Percentiles rank a stretch among this genome's conserved stretches.
Conservation (phyloP, 345 rosid species). For the Eucalyptus rudis region DNA sequence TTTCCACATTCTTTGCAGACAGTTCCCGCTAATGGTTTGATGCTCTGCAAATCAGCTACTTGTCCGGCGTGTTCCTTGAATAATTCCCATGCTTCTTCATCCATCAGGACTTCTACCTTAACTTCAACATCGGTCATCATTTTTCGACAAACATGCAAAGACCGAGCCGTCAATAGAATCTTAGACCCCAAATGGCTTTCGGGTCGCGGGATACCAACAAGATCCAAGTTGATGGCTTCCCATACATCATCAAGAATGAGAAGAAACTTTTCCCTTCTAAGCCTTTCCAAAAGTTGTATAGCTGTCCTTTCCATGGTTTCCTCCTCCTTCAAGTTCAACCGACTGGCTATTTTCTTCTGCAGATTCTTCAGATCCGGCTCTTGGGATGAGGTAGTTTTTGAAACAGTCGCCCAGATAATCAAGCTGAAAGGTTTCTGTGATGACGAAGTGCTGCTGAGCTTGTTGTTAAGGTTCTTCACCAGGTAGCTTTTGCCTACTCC, state of each 20-base stretch:
- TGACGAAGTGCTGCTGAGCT: neutral
- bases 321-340: constrained; percentile 8
- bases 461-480: constrained; percentile 12
- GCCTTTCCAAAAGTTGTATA: neutral
- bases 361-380: neutral
- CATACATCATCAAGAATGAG: constrained; percentile 22
- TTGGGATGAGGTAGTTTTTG: neutral
- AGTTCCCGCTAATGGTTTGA: constrained; percentile 7
- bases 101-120: neutral
- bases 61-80: constrained; percentile 1
- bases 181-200: neutral
- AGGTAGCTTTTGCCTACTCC: constrained; percentile 24
- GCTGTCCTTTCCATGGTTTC: constrained; percentile 4
- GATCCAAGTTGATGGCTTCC: constrained; percentile 2
- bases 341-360: constrained; percentile 8
- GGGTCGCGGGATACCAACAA: constrained; percentile 6
- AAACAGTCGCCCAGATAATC: constrained; percentile 13
- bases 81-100: constrained; percentile 10
- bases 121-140: constrained; percentile 5
- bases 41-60: neutral
- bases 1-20: constrained; percentile 23
- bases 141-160: neutral
- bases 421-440: neutral
- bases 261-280: constrained; percentile 1
- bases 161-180: constrained; percentile 5